Evolutionary conservation across 129 eudicot species (phyloP).

Genomic region (Chrysanthemum makinoi): DNA sequence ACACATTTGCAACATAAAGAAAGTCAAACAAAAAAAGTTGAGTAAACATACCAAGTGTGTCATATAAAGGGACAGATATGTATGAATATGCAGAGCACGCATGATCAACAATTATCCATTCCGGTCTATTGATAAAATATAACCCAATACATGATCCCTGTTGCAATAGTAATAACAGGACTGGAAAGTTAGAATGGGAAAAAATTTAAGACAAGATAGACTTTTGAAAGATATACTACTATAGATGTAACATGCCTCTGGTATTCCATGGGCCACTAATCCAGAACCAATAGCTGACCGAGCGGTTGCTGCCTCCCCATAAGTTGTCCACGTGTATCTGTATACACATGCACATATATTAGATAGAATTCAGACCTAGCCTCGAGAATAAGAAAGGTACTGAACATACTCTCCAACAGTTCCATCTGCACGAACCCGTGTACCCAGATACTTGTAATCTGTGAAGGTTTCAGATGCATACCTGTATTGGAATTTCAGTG

Average conservation of each 20-base stretch:
- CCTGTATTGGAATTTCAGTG: constrained; percentile 35
- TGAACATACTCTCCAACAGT: constrained; percentile 86
- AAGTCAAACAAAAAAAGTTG: constrained; percentile 2
- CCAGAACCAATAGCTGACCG: constrained; percentile 84
- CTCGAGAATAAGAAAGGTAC: neutral
- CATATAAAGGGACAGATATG: constrained; percentile 73
- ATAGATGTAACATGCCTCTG: constrained; percentile 48
- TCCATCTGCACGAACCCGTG: constrained; percentile 76
- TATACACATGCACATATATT: neutral
- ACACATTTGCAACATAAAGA: constrained; percentile 2
- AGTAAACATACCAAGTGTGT: constrained; percentile 62
- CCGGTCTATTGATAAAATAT: constrained; percentile 81
- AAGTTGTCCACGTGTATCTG: constrained; percentile 90
- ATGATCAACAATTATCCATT: constrained; percentile 82
- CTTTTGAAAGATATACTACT: constrained; percentile 1
- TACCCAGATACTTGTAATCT: constrained; percentile 76
- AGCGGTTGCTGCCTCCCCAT: constrained; percentile 78
- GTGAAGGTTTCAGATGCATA: constrained; percentile 58
- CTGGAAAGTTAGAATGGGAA: neutral
- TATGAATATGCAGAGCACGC: constrained; percentile 87
- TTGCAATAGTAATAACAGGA: constrained; percentile 20
- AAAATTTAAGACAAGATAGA: neutral
- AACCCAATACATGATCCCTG: constrained; percentile 78
- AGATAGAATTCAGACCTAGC: neutral
- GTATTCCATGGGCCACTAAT: constrained; percentile 58